phyloP scores from a whole-genome alignment of 495 filamentous ascomycete species.

The Neurospora sp. region DNA sequence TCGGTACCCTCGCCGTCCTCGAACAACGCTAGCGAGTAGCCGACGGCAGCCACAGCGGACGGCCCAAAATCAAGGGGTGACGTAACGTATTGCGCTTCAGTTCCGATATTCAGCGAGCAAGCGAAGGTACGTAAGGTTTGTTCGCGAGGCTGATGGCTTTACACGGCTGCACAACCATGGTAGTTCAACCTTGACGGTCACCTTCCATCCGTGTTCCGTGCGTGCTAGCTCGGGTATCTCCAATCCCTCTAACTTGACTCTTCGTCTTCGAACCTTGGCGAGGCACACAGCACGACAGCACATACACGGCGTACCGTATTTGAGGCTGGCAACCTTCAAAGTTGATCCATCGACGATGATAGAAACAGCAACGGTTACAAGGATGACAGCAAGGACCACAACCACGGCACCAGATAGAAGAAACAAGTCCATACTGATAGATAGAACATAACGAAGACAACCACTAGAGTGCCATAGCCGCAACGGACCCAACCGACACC shows the following conservation, averaged over 20 bases:
- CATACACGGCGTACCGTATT: not conserved
- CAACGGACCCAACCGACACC: slow-evolving; percentile 56
- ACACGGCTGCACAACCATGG: not conserved
- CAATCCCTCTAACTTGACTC: not conserved
- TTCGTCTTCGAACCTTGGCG: not conserved
- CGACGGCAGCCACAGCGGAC: not conserved
- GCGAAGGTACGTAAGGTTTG: not conserved
- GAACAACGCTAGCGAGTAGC: not conserved
- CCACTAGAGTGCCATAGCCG: not conserved
- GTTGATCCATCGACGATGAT: not conserved
- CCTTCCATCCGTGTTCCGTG: not conserved
- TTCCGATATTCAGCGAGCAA: not conserved
- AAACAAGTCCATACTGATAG: not conserved
- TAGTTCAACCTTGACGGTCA: not conserved
- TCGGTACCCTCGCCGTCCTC: not conserved
- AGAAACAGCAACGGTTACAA: not conserved
- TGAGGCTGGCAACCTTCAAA: not conserved
- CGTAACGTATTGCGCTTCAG: not conserved
- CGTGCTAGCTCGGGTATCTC: not conserved
- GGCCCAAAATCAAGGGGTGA: not conserved
- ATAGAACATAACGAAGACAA: not conserved
- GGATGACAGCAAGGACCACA: not conserved
- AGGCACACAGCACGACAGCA: not conserved
- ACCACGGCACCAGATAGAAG: not conserved
- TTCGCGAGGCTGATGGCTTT: not conserved